Base-by-base conservation (phyloP, 768 basidiomycete genomes). In the Obba rivulosa region DNA sequence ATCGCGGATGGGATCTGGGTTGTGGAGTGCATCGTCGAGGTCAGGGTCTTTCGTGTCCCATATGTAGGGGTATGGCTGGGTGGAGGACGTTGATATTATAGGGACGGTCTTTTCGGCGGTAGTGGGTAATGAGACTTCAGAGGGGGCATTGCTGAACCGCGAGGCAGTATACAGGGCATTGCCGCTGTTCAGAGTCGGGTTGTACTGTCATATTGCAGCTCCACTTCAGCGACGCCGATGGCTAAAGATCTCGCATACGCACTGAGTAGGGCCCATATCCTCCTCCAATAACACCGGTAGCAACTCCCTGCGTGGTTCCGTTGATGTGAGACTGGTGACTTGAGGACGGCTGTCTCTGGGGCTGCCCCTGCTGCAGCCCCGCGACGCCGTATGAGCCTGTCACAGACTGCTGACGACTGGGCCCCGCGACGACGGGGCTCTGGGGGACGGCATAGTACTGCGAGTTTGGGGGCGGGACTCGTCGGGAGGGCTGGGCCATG, bases 201-300 rank as follows among this genome's bases (percentile, higher is more conserved):
- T 79, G 58, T 84, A 84, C 84, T 85, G 60, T 31, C 34, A 39
- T 34, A 18, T 18, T 31, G 40, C 28, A 50, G 43, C 45, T 22
- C 48, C 41, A 36, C 31, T 2, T 18, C 20, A 28, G 16, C 11
- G n/a, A 17, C 3, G 16, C 18, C 16, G 8, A 20, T 41, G 8
- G 18, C 18, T 25, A 17, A 21, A 31, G 2, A 20, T 16, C 21
- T 14, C 31, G 37, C 21, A 34, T 7, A 57, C 65, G 45, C 56
- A 91, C 89, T n/a, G 87, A 83, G 69, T 92, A 92, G 21, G 90
- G 90, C 10, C 90, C 90, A 72, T 91, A 92, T 16, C 80, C 81
- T 21, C 79, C 77, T 3, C 90, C 90, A 59, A 92, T 87, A 28
- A 72, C 71, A 8, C 89, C 90, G 24, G 76, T 84, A 0, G 87